Conservation (phyloP, 306 rosid species). For the Alnus glutinosa region DNA sequence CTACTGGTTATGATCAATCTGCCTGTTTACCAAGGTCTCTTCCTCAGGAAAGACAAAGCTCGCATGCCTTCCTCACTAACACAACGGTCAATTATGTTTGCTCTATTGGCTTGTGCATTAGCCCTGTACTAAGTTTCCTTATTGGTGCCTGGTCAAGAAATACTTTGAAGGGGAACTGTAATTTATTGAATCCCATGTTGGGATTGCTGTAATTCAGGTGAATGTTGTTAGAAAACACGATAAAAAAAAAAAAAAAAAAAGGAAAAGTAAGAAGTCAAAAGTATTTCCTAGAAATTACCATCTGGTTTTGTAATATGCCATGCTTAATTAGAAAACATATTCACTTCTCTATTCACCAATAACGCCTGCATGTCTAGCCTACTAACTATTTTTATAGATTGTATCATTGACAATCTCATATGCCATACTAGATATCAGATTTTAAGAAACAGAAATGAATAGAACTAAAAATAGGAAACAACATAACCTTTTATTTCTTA, state of each 20-base stretch:
- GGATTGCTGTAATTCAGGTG: neutral
- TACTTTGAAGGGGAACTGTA: too few species aligned
- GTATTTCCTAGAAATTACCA: neutral
- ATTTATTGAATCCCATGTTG: neutral
- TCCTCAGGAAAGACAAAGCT: neutral
- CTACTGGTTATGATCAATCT: neutral
- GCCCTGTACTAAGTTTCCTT: neutral
- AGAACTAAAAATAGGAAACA: neutral
- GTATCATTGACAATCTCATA: neutral
- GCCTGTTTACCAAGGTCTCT: constrained; percentile 4
- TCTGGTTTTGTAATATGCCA: neutral
- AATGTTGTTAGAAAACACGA: neutral
- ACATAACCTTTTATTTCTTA: neutral
- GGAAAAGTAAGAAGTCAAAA: too few species aligned
- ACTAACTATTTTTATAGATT: neutral
- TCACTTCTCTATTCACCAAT: neutral
- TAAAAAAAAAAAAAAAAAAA: neutral
- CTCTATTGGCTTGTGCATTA: constrained; percentile 2
- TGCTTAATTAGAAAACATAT: neutral
- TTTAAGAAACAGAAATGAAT: neutral
- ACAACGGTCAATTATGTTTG: neutral
- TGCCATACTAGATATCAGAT: neutral
- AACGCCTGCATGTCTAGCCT: neutral
- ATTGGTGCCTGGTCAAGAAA: too few species aligned
- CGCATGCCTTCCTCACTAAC: neutral